phyloP scores from a whole-genome alignment of 306 rosid species.

The Cucurbita argyrosperma region DNA sequence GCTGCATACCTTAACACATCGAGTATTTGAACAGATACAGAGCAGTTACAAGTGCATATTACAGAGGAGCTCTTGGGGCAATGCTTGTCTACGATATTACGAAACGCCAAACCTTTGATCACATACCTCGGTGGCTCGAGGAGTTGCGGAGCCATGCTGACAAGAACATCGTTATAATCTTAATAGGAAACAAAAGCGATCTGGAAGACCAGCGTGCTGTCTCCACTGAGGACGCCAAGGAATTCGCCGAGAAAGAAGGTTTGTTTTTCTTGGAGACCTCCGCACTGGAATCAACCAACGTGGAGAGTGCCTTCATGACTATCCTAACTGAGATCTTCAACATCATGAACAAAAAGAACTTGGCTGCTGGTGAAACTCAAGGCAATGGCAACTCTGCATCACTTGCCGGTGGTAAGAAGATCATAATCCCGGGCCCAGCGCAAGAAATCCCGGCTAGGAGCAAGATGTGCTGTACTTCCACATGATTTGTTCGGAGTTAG shows the following conservation, averaged over 20 bases:
- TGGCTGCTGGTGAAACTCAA: constrained; percentile 51
- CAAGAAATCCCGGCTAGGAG: constrained; percentile 69
- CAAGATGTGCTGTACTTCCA: constrained; percentile 47
- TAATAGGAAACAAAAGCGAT: constrained; percentile 81
- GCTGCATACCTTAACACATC: neutral
- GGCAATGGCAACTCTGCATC: constrained; percentile 57
- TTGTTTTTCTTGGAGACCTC: constrained; percentile 89
- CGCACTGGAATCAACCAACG: constrained; percentile 75
- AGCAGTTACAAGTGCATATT: constrained; percentile 94
- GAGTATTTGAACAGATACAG: constrained; percentile 48
- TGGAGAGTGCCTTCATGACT: constrained; percentile 72
- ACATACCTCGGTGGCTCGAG: constrained; percentile 93
- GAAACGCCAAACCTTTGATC: constrained; percentile 78
- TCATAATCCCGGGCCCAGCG: constrained; percentile 68
- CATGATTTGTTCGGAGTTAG: constrained; percentile 1
- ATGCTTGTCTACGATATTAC: constrained; percentile 91
- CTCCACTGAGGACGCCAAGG: constrained; percentile 76
- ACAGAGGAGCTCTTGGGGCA: constrained; percentile 96
- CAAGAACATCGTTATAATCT: constrained; percentile 87
- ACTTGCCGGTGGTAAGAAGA: constrained; percentile 69
- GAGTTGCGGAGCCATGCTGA: constrained; percentile 88
- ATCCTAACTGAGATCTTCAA: constrained; percentile 83
- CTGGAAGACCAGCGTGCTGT: constrained; percentile 76
- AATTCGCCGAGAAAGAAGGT: constrained; percentile 90
- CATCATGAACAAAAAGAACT: constrained; percentile 58